Percentiles rank a stretch among this genome's conserved stretches.
Evolutionary conservation across 371 early-diverging fungal genomes (phyloP).

Genomic region (Nosema muscidifuracis): DNA sequence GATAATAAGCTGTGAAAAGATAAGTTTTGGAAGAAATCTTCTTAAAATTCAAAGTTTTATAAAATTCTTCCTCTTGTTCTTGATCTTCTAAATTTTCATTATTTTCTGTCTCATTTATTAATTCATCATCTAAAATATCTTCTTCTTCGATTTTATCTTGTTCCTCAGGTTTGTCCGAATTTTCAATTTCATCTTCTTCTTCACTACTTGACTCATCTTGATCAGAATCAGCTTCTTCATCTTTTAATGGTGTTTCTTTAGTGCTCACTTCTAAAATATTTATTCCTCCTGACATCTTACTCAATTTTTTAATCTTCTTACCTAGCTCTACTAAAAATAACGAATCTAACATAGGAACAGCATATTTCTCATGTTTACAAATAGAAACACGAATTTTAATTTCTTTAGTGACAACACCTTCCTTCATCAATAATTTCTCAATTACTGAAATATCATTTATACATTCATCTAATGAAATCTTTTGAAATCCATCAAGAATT

Average conservation of each 20-base stretch:
- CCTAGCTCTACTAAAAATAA: conserved; percentile 49
- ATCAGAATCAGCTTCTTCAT: conserved; percentile 15
- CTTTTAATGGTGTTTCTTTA: background rate
- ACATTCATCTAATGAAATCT: conserved; percentile 41
- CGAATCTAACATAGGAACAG: conserved; percentile 22
- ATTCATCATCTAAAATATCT: conserved; percentile 17
- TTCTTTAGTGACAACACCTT: conserved; percentile 32
- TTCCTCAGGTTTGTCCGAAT: conserved; percentile 19
- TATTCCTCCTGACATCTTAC: conserved; percentile 1
- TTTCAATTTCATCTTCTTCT: conserved; percentile 26
- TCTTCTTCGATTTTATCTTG: conserved; percentile 25
- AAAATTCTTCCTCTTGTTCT: conserved; percentile 12
- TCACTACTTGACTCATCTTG: conserved; percentile 13
- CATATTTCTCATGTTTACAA: conserved; percentile 9
- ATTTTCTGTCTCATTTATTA: conserved; percentile 14
- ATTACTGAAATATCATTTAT: conserved; percentile 28
- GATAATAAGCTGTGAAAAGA: conserved; percentile 13
- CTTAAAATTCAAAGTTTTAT: conserved; percentile 34
- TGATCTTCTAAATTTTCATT: conserved; percentile 38
- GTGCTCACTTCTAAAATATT: conserved; percentile 15
- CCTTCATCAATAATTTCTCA: conserved; percentile 41
- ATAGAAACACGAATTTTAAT: conserved; percentile 37
- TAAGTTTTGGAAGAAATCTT: conserved; percentile 12
- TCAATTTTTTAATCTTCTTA: conserved; percentile 45
- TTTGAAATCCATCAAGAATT: conserved; percentile 15